Conservation (phyloP, 345 rosid genomes). For the Brassica rapa region DNA sequence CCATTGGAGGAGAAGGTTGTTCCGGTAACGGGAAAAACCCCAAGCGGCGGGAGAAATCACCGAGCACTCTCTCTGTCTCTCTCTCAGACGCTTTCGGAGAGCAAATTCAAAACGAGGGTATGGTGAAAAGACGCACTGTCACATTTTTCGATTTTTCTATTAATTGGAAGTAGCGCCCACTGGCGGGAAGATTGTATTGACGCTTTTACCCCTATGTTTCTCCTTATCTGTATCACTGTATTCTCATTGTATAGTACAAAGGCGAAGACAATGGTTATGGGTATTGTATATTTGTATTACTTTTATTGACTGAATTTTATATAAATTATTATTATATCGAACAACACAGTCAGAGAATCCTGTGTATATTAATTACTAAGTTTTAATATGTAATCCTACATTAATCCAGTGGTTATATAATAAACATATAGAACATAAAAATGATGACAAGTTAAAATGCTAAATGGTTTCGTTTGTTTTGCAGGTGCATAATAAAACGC, state of each 20-base stretch:
- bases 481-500: not conserved
- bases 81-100: conserved; percentile 25
- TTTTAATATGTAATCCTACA: not conserved
- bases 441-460: not conserved
- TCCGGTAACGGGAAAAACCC: too few species aligned
- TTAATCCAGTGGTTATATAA: not conserved
- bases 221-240: too few species aligned
- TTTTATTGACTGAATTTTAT: not conserved
- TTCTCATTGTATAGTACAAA: not conserved
- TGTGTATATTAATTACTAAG: not conserved
- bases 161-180: conserved; percentile 29
- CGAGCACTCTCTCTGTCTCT: not conserved
- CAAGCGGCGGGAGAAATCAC: conserved; percentile 31
- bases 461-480: not conserved
- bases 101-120: conserved; percentile 25
- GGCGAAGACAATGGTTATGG: not conserved
- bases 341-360: not conserved
- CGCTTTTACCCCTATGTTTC: not conserved
- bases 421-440: not conserved
- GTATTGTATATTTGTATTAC: not conserved
- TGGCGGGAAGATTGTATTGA: conserved; percentile 31
- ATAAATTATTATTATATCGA: too few species aligned
- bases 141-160: conserved; percentile 1
- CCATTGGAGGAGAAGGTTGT: conserved; percentile 29
- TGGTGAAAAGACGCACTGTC: conserved; percentile 22